These are phyloP conservation scores for Marasmius fiardii DNA, from an alignment of 1,284 basidiomycete genomes.

Conservation along the genomic window DNA sequence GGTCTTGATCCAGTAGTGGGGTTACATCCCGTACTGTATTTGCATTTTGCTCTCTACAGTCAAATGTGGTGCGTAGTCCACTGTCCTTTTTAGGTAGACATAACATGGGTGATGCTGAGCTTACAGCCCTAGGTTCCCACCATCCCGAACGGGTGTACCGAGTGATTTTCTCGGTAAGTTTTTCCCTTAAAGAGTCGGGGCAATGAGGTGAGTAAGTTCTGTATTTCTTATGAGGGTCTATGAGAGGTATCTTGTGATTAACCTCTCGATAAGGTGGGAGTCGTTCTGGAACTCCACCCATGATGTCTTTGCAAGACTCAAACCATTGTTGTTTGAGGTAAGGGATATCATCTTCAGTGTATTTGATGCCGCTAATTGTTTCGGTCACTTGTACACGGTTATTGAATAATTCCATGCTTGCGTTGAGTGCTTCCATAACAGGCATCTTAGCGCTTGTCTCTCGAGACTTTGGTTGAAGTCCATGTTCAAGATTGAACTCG, in stretches of 20 bases:
- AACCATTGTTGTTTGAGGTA: slow-evolving; percentile 20
- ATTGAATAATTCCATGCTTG: too few relatives aligned
- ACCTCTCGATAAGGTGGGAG: slow-evolving; percentile 25
- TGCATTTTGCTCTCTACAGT: slow-evolving; percentile 23
- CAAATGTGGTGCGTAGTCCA: slow-evolving; percentile 28
- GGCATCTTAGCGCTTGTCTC: too few relatives aligned
- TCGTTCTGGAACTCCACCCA: slow-evolving; percentile 17
- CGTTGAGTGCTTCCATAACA: too few relatives aligned
- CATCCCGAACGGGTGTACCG: slow-evolving; percentile 24
- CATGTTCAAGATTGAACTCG: too few relatives aligned
- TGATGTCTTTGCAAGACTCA: slow-evolving; percentile 17
- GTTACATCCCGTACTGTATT: slow-evolving; percentile 17
- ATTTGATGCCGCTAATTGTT: too few relatives aligned
- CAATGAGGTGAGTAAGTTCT: slow-evolving; percentile 24
- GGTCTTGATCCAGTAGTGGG: slow-evolving; percentile 34
- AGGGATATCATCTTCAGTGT: too few relatives aligned
- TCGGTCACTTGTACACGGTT: too few relatives aligned
- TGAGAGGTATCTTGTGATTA: slow-evolving; percentile 29
- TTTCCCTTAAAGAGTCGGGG: slow-evolving; percentile 18
- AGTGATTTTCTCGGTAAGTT: slow-evolving; percentile 26
- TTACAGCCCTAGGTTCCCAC: slow-evolving; percentile 22
- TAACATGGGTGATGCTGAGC: slow-evolving; percentile 28
- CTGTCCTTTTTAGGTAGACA: slow-evolving; percentile 31
- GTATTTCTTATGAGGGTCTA: slow-evolving; percentile 21
- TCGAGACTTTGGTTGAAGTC: too few relatives aligned